Percentiles rank a stretch among this genome's conserved stretches.
phyloP scores from a whole-genome alignment of 495 filamentous ascomycete genomes.

The Neurospora africana region DNA sequence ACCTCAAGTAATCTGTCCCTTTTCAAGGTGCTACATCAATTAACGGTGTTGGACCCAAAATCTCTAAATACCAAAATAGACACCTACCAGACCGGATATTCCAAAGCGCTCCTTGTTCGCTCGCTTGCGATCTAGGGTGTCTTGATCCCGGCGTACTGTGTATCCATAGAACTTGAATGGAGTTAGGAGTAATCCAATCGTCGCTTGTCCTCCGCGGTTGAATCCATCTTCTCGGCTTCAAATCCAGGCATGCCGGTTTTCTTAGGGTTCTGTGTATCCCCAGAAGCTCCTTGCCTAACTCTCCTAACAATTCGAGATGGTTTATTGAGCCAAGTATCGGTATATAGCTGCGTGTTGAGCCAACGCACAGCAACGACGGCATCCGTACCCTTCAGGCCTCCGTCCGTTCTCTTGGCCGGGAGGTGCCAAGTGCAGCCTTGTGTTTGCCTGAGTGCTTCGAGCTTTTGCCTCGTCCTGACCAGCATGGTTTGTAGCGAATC shows the following conservation, averaged over 20 bases:
- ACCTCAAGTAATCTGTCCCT: background rate
- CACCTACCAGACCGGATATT: background rate
- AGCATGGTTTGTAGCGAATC: slow-evolving; percentile 15
- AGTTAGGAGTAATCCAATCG: background rate
- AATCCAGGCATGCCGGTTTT: background rate
- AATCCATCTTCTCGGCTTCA: background rate
- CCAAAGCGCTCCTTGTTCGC: background rate
- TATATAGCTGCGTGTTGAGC: background rate
- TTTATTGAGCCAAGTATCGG: background rate
- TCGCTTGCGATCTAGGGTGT: background rate
- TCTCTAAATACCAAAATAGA: background rate
- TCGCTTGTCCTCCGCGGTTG: background rate
- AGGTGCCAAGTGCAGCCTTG: slow-evolving; percentile 15
- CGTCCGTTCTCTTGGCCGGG: slow-evolving; percentile 6
- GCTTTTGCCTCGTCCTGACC: background rate
- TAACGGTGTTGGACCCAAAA: background rate
- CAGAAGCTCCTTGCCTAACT: background rate
- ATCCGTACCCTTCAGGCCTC: slow-evolving; percentile 4
- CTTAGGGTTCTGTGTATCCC: background rate
- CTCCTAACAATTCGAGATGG: background rate
- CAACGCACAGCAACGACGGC: slow-evolving; percentile 1
- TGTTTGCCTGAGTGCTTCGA: slow-evolving; percentile 11
- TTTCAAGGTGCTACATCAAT: background rate
- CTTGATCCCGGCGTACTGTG: background rate
- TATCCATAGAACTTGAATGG: background rate